Evolutionary conservation across 2,329 filamentous ascomycete species (phyloP).

Genomic region (Aspergillus pseudotamarii): DNA sequence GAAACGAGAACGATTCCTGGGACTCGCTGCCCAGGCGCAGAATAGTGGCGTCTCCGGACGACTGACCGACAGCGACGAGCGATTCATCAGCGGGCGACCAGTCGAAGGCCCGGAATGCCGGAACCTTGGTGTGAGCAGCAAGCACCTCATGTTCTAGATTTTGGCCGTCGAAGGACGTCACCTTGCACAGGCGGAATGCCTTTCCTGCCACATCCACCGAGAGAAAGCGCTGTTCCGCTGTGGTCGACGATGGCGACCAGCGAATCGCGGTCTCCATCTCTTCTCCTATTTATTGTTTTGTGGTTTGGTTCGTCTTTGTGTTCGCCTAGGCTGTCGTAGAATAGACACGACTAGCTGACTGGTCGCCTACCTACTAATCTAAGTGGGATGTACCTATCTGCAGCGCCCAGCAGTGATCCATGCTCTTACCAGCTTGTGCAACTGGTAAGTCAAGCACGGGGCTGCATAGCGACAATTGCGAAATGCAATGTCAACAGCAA

Average conservation of each 20-base stretch:
- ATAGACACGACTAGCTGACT: not conserved
- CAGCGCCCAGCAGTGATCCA: not conserved
- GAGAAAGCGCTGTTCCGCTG: conserved; percentile 59
- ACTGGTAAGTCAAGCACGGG: conserved; percentile 11
- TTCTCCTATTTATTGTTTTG: conserved; percentile 1
- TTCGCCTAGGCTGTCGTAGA: not conserved
- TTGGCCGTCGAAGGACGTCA: conserved; percentile 43
- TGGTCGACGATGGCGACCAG: conserved; percentile 63
- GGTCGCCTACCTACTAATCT: conserved; percentile 5
- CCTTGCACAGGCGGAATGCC: conserved; percentile 60
- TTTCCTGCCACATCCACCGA: conserved; percentile 64
- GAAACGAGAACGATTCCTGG: conserved; percentile 54
- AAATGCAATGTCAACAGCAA: not conserved
- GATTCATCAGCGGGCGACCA: conserved; percentile 63
- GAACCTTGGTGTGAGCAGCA: conserved; percentile 57
- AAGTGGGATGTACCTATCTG: conserved; percentile 2
- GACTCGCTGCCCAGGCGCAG: conserved; percentile 57
- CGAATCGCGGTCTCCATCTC: conserved; percentile 56
- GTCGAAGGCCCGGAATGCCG: conserved; percentile 66
- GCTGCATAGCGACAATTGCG: conserved; percentile 8
- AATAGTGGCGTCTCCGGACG: conserved; percentile 63
- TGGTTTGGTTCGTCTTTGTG: not conserved
- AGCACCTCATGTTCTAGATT: conserved; percentile 57
- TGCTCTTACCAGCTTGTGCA: conserved; percentile 1
- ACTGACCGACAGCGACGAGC: conserved; percentile 62